Base-by-base conservation (phyloP, 768 basidiomycete species). In the Cyclocybe cylindracea region DNA sequence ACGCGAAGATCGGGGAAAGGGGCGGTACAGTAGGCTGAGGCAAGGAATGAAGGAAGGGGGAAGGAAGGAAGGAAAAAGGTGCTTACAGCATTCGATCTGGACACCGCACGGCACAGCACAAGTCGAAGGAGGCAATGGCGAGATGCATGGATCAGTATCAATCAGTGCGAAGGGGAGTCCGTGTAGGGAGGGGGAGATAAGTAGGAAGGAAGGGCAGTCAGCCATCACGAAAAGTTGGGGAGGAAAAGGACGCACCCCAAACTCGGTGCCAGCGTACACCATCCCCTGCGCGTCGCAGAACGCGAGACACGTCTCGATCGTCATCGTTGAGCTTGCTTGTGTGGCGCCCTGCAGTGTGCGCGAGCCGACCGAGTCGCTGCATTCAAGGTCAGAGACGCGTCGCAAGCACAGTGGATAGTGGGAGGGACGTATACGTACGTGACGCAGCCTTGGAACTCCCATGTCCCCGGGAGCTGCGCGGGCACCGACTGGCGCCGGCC, bases 221-320 rank as follows among this genome's bases (percentile, higher is more conserved):
- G 45, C 31, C 42, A 35, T 45, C 9, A 36, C 10, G 34, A 33
- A 14, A 44, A 29, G 40, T 24, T 35, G 35, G 36, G 44, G 13
- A 33, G 2, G 47, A 14, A 33, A 18, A 47, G 13, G 13, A 65
- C 67, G 56, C 51, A 68, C 69, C 29, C 64, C 64, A 42, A 76
- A 90, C 67, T 91, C 89, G 13, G 83, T 76, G 10, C 90, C 90
- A 13, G 89, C 87, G 57, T 80, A 89, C 51, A 85, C 67, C 62
- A 74, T 88, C 7, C 66, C 57, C 48, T 73, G 66, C n/a, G 68
- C 45, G 33, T 74, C 68, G 62, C 80, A 82, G 59, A 77, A 82
- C 14, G 55, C 59, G 54, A 80, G 75, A 58, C 80, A 82, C 1
- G 63, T 61, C 55, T 78, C 76, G 29, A 83, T 74, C 3, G 89